A percentile compares a stretch with the other conserved stretches of the same genome.
Conservation (phyloP, 2,329 filamentous ascomycete genomes). For the Microcyclospora tardicrescens region DNA sequence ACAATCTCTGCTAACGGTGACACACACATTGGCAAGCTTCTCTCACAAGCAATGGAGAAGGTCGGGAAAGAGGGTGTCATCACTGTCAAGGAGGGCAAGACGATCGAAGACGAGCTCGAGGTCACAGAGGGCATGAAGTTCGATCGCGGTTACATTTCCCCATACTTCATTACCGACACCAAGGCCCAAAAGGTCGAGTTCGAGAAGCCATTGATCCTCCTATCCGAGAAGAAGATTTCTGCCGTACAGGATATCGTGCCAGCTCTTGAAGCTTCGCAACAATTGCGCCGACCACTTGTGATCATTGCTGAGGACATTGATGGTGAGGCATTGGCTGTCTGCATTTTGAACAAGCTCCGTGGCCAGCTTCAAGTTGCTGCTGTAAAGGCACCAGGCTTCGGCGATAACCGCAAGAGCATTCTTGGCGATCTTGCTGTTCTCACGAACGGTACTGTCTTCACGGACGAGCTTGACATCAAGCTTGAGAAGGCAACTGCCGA, state of each 20-base stretch:
- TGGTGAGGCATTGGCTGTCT: conserved; percentile 93
- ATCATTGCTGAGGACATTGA: conserved; percentile 99
- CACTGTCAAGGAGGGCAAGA: conserved; percentile 99
- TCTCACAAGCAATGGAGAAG: conserved; percentile 99
- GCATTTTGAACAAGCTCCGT: conserved; percentile 99
- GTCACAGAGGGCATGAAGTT: conserved; percentile 99
- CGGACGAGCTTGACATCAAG: conserved; percentile 96
- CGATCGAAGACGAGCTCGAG: conserved; percentile 91
- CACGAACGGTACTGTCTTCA: conserved; percentile 95
- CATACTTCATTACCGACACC: conserved; percentile 99
- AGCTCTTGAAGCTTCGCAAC: conserved; percentile 90
- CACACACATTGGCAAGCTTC: conserved; percentile 83
- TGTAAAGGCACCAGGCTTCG: conserved; percentile 97
- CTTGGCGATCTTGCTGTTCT: conserved; percentile 91
- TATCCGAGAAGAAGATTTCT: conserved; percentile 99
- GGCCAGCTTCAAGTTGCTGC: conserved; percentile 97
- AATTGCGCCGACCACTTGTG: conserved; percentile 85
- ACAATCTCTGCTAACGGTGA: conserved; percentile 98
- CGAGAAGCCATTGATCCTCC: conserved; percentile 95
- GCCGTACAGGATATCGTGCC: conserved; percentile 98
- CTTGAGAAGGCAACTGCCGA: conserved; percentile 95
- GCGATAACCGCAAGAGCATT: conserved; percentile 99
- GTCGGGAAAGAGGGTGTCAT: conserved; percentile 99
- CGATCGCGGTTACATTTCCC: conserved; percentile 95
- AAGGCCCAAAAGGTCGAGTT: conserved; percentile 99